phyloP scores from a whole-genome alignment of 495 filamentous ascomycete species.

The Aspergillus sparsus region DNA sequence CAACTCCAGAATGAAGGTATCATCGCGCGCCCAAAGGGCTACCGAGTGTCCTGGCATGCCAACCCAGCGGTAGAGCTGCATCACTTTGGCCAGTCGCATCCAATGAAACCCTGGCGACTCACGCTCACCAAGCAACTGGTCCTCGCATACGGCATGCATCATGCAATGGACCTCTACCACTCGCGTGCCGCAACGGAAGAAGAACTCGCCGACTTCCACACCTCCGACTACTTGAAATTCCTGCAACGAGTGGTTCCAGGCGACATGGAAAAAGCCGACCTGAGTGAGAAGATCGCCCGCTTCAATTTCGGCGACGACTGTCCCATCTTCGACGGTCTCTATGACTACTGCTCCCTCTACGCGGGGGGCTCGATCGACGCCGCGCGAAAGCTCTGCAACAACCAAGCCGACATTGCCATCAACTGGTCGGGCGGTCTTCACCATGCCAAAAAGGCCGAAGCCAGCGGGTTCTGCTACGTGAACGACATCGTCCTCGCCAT shows the following conservation, averaged over 20 bases:
- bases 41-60: slow-evolving; percentile 95
- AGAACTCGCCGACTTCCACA: slow-evolving; percentile 86
- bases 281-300: slow-evolving; percentile 42
- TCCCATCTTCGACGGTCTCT: slow-evolving; percentile 93
- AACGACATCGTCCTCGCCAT: slow-evolving; percentile 98
- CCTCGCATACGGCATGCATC: slow-evolving; percentile 89
- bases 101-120: slow-evolving; percentile 98
- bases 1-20: slow-evolving; percentile 68
- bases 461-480: slow-evolving; percentile 95
- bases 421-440: slow-evolving; percentile 99
- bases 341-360: slow-evolving; percentile 92
- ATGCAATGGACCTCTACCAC: slow-evolving; percentile 90
- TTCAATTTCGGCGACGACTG: slow-evolving; percentile 96
- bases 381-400: slow-evolving; percentile 80
- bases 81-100: slow-evolving; percentile 92
- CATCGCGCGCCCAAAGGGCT: slow-evolving; percentile 72
- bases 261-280: slow-evolving; percentile 49
- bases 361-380: slow-evolving; percentile 88
- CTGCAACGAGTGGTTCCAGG: slow-evolving; percentile 52
- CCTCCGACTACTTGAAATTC: slow-evolving; percentile 86
- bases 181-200: slow-evolving; percentile 80
- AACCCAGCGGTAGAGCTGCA: slow-evolving; percentile 94
- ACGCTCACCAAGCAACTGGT: slow-evolving; percentile 94
- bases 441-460: slow-evolving; percentile 93
- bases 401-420: slow-evolving; percentile 91